Evolutionary conservation across 1,284 basidiomycete genomes (phyloP).

Genomic region (Vanrija humicola): DNA sequence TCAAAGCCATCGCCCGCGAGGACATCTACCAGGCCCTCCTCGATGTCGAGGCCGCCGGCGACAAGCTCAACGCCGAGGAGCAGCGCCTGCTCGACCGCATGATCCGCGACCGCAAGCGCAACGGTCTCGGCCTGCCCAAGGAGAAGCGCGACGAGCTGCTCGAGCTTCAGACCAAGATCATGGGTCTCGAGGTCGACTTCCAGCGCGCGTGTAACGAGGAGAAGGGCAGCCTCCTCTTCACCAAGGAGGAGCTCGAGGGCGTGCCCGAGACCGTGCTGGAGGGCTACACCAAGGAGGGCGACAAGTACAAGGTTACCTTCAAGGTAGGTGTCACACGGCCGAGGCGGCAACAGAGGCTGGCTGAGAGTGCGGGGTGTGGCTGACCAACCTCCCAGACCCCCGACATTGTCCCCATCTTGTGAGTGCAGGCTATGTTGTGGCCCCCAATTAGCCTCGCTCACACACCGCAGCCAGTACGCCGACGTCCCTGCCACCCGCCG

Average conservation of each 20-base stretch:
- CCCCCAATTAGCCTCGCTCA: neutral
- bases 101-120: slow-evolving; percentile 17
- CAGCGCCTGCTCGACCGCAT: slow-evolving; percentile 15
- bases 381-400: slow-evolving; percentile 4
- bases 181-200: slow-evolving; percentile 18
- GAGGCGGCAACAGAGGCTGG: too few relatives aligned
- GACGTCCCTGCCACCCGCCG: slow-evolving; percentile 17
- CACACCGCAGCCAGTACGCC: slow-evolving; percentile 12
- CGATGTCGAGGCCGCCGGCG: slow-evolving; percentile 9
- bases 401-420: slow-evolving; percentile 17
- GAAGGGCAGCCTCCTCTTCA: slow-evolving; percentile 19
- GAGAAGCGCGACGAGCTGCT: slow-evolving; percentile 17
- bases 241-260: slow-evolving; percentile 17
- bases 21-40: slow-evolving; percentile 18
- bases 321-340: slow-evolving; percentile 6
- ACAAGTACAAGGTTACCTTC: slow-evolving; percentile 20
- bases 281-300: slow-evolving; percentile 15
- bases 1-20: slow-evolving; percentile 13
- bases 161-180: slow-evolving; percentile 16
- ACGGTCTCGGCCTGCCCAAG: slow-evolving; percentile 13
- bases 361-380: too few relatives aligned
- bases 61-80: slow-evolving; percentile 18
- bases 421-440: neutral
- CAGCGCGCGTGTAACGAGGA: slow-evolving; percentile 19
- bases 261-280: slow-evolving; percentile 13